These are phyloP conservation scores for Phytopythium vexans DNA, from an alignment of 352 stramenopile species.

Conservation along the genomic window DNA sequence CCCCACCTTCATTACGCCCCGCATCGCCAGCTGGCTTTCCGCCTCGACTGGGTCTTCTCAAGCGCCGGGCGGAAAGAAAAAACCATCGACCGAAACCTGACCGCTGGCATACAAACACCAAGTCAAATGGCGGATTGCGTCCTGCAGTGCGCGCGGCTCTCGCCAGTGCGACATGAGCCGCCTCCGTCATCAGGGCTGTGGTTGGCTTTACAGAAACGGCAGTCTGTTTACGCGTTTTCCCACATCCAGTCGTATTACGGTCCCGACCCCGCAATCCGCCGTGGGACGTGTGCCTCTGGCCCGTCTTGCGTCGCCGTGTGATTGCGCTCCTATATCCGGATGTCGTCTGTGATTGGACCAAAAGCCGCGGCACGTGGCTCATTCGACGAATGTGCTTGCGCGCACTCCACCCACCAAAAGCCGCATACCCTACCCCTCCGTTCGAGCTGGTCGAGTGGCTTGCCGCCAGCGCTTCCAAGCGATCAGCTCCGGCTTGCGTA, in stretches of 20 bases:
- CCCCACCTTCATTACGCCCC: no score
- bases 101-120: no score
- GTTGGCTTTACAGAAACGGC: background rate
- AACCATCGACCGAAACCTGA: no score
- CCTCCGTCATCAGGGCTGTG: background rate
- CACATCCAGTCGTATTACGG: background rate
- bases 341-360: background rate
- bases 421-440: background rate
- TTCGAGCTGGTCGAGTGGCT: background rate
- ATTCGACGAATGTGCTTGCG: background rate
- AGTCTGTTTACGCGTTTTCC: constrained; percentile 2
- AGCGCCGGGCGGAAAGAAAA: no score
- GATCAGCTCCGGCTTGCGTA: no score
- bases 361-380: background rate
- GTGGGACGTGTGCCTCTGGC: no score
- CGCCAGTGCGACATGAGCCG: constrained; percentile 1
- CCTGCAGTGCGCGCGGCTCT: background rate
- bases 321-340: background rate
- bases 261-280: background rate
- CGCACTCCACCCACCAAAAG: constrained; percentile 1
- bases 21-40: no score
- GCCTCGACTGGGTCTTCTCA: no score
- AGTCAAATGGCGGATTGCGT: no score
- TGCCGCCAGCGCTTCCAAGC: no score
- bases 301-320: no score